Evolutionary conservation across 2,329 filamentous ascomycete species (phyloP), one percentile per base, ranked within the genome.

Genomic region (Colletotrichum lupini): DNA sequence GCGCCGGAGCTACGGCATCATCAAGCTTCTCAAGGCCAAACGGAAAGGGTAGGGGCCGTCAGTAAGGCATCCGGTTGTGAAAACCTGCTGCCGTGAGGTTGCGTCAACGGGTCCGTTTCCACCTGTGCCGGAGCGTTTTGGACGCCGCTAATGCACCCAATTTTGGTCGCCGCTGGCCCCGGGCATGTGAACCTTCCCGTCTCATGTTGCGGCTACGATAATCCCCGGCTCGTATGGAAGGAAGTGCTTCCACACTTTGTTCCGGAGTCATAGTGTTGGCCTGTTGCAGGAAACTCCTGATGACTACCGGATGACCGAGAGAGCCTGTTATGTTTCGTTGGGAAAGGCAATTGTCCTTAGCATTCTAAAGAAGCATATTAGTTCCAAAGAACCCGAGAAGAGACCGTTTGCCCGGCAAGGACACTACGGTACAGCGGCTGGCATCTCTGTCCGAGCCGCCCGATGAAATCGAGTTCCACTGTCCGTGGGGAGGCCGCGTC

Each of bases 401-500:
- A 63, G 22, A 56, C 62, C 49, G 52, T 37, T 70, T 32, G 65
- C 65, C 69, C 42, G 53, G 42, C 49, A 46, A 61, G 26, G 59
- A 62, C 67, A 52, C 8, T 55, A 65, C 26, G 60, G 32, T 65
- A 52, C 46, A 24, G 52, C 70, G 65, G 52, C 60, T 57, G 37
- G 57, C 49, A 26, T 66, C 30, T 66, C 56, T 37, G 69, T 74
- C 66, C 70, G 70, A 68, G 59, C 61, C 64, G 65, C 63, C 70
- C 70, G 60, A 55, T 49, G 69, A 42, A 60, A 70, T 60, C 22
- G 28, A 65, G 35, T 64, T 49, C 66, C 53, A 64, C 53, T 28
- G 37, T 30, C 35, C 35, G 35, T 61, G 60, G 60, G 30, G 60
- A 59, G 32, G 46, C 22, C 60, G 65, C 59, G 55, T 69, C 66